Conservation (phyloP, 208 protist species). For the Acanthamoeba royreba region DNA sequence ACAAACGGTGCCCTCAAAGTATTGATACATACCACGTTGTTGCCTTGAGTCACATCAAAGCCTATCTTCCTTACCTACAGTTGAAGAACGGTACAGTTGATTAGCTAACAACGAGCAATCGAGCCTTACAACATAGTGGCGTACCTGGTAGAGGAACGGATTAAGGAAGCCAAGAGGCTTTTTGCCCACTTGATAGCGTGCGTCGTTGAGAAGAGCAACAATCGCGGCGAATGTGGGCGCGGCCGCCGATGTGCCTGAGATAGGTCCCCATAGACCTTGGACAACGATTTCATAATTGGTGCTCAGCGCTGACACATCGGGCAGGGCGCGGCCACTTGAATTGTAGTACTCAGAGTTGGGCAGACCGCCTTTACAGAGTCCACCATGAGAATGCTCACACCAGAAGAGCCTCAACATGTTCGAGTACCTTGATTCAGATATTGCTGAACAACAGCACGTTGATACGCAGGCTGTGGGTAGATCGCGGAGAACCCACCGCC, state of each 20-base stretch:
- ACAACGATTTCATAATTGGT: conserved; percentile 38
- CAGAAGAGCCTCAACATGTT: background rate
- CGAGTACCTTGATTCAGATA: background rate
- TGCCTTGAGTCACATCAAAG: conserved; percentile 9
- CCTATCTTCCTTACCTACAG: background rate
- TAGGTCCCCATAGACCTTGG: background rate
- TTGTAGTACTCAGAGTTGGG: conserved; percentile 10
- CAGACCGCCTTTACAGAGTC: background rate
- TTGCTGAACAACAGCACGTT: background rate
- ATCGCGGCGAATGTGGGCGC: conserved; percentile 65
- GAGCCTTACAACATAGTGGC: conserved; percentile 52
- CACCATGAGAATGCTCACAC: background rate
- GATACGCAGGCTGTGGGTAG: background rate
- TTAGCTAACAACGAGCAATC: background rate
- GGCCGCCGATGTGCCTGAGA: conserved; percentile 64
- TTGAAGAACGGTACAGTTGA: background rate
- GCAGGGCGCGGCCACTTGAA: conserved; percentile 1
- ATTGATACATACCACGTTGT: background rate
- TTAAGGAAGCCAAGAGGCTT: conserved; percentile 74
- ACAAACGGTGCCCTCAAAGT: too few species aligned
- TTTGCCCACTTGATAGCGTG: conserved; percentile 51
- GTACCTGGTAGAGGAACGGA: conserved; percentile 64
- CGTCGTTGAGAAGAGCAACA: conserved; percentile 66
- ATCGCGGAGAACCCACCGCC: conserved; percentile 44
- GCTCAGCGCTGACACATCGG: conserved; percentile 57